Evolutionary conservation across 2,329 filamentous ascomycete genomes (phyloP), one percentile per base, ranked within the genome.

Genomic region (Fusarium keratoplasticum): DNA sequence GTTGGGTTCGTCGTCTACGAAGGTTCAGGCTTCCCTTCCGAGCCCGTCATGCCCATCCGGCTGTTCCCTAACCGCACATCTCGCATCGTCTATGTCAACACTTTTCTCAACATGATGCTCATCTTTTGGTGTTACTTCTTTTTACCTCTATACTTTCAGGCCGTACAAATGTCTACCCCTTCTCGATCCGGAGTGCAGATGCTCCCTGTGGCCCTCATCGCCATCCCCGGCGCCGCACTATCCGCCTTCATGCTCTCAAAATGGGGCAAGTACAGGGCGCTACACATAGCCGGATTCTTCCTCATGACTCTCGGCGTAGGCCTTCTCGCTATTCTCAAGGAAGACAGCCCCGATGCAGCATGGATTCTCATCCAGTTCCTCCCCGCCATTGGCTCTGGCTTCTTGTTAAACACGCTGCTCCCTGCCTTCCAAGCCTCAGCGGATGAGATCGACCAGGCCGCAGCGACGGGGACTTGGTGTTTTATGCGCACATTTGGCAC

Each of bases 91-190:
- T 75, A 76, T 22, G 40, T 66, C 29, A 78, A 74, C 42, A 77
- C 77, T 1, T 78, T 79, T 31, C 35, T 80, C 10, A 70, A 71
- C 29, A 68, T 55, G 8, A 10, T 78, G 1, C 29, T 78, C 0
- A 58, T 85, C 9, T 81, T 81, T 55, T 85, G 83, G 80, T 72
- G 78, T 4, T 76, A 81, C 55, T 84, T 82, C 76, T 87, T 86
- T 67, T 60, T 87, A 1, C 85, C 86, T 0, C 67, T 88, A 1
- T 88, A 87, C 73, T 87, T 87, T 70, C 85, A 88, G 61, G 81
- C 79, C 1, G 83, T 87, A 0, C 76, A 78, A 6, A 58, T 76
- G 1, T 78, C 80, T 6, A 76, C 79, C 0, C 81, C 86, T 0
- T 71, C 77, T 0, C 70, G 79, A 0, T 78, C 83, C 0, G 84